A percentile compares a stretch with the other conserved stretches of the same genome.
Evolutionary conservation across 768 basidiomycete genomes (phyloP).

Genomic region (Coprinellus micaceus): DNA sequence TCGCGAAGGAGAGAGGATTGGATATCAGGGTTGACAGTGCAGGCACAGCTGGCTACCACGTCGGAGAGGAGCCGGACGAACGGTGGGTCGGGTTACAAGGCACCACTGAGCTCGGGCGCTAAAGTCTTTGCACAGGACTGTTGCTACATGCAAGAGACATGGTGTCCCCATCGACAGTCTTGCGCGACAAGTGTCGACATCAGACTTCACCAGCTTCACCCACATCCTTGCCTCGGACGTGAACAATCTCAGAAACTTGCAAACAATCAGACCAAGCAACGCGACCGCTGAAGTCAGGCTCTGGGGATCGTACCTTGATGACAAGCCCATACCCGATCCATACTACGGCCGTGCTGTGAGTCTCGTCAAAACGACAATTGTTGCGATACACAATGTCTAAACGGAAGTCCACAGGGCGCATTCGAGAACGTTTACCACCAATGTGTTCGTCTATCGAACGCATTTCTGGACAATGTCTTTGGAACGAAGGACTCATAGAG

Average conservation of each 20-base stretch:
- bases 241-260: slow-evolving; percentile 63
- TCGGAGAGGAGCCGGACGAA: slow-evolving; percentile 80
- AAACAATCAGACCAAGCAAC: slow-evolving; percentile 45
- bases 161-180: slow-evolving; percentile 64
- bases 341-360: slow-evolving; percentile 73
- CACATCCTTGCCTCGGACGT: slow-evolving; percentile 86
- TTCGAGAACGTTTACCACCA: slow-evolving; percentile 81
- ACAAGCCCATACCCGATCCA: slow-evolving; percentile 74
- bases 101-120: slow-evolving; percentile 1
- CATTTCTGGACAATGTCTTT: slow-evolving; percentile 69
- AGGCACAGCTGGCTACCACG: slow-evolving; percentile 82
- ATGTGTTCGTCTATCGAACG: slow-evolving; percentile 68
- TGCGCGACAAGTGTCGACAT: slow-evolving; percentile 60
- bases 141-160: slow-evolving; percentile 71
- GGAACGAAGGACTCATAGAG: slow-evolving; percentile 23
- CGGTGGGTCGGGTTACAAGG: slow-evolving; percentile 41
- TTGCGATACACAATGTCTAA: neutral
- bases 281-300: slow-evolving; percentile 64
- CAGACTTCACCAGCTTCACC: slow-evolving; percentile 74
- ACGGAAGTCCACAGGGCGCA: slow-evolving; percentile 40
- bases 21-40: slow-evolving; percentile 76
- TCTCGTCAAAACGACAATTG: slow-evolving; percentile 22
- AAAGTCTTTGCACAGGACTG: slow-evolving; percentile 43
- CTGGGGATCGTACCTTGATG: slow-evolving; percentile 79
- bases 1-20: slow-evolving; percentile 62